Base-by-base conservation (phyloP, 345 rosid species). In the Aegle marmelos region DNA sequence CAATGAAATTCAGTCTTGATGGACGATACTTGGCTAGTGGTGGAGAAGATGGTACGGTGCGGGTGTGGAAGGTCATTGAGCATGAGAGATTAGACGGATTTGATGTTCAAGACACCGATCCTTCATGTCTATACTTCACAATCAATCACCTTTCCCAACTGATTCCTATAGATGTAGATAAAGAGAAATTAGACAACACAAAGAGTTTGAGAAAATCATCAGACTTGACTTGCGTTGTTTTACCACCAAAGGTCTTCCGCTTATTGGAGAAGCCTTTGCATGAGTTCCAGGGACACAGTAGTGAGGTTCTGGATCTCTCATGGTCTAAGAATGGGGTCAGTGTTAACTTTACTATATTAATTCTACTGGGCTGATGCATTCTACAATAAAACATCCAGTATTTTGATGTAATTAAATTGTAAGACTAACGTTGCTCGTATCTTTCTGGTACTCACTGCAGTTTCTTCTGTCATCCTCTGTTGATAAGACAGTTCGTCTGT, bases 301-400 rank as follows among this genome's bases (percentile, higher is more conserved):
- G 86, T 33, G 96, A 91, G 80, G 83, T 93, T 75, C 86, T 93
- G 87, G 93, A 89, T 86, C 92, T 93, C 76, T 82, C 96, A 1
- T 93, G 98, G 98, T 93, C 98, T 14, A 86, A 84, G 79, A 85
- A 85, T 82, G 90, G 90, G 90, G 98, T 93, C 68, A 88, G 88
- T 79, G 41, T 64, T 68, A 67, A 22, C 36, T 39, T 0, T 30
- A 82, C 67, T 39, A 5, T 6, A 54, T 54, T 74, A 24, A 64
- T 68, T 56, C 78, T 31, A 45, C 24, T 65, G 57, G 53, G 74
- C n/a, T 50, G 59, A n/a, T 22, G 30, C 54, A 5, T 39, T 25
- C 27, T 41, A 33, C 19, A 10, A 57, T 66, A 33, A 56, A 39
- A 31, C 74, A 25, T 36, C 13, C 39, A 21, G 17, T 4, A 28